phyloP scores from a whole-genome alignment of 1,139 yeast genomes.

The Geotrichum histeridarum region DNA sequence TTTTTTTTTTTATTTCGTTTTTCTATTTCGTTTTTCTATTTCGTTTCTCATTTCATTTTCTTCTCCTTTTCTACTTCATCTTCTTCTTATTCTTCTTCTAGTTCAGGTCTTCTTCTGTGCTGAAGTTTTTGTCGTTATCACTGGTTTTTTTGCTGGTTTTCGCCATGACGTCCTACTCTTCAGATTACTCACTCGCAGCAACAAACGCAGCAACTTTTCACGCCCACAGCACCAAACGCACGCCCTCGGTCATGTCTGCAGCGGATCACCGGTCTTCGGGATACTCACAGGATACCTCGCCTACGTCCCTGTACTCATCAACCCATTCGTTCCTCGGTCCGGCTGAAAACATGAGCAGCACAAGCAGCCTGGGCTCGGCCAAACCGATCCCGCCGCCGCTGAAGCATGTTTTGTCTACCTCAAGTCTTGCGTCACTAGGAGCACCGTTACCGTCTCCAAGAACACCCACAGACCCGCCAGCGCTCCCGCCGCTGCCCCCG shows the following conservation, averaged over 20 bases:
- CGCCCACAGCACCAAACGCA: no score
- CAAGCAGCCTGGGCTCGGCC: conserved; percentile 2
- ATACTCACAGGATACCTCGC: neutral
- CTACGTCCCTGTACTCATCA: conserved; percentile 2
- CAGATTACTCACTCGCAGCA: no score
- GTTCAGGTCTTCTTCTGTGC: neutral
- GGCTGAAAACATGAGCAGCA: neutral
- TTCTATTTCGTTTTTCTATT: no score
- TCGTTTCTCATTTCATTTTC: neutral
- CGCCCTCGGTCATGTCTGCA: no score
- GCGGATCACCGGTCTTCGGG: neutral
- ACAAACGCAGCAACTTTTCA: no score
- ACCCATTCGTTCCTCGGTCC: neutral
- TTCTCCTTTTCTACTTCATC: neutral
- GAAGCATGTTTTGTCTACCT: neutral
- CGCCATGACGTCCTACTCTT: no score
- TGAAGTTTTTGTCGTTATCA: no score
- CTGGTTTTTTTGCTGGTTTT: no score
- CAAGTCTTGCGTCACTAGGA: neutral
- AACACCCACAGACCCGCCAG: conserved; percentile 18
- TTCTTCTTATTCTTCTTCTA: neutral
- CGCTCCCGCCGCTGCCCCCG: conserved; percentile 24
- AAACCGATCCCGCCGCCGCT: neutral
- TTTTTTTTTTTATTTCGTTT: neutral
- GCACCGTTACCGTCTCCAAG: neutral